phyloP scores from a whole-genome alignment of 1,284 basidiomycete species.

The Mrakiaceae sp. region DNA sequence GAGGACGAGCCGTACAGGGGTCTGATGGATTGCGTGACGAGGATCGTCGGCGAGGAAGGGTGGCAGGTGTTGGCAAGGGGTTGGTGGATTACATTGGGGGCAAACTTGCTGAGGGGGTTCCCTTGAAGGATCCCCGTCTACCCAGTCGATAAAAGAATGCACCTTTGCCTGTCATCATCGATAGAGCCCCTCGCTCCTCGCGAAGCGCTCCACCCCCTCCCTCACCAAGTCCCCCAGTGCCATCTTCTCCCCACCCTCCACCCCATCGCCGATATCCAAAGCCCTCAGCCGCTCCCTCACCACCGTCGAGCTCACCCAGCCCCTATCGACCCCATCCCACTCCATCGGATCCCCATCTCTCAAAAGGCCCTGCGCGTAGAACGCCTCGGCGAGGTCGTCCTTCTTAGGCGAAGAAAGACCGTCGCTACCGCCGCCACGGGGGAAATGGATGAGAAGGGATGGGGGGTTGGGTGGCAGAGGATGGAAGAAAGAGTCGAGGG shows the following conservation, averaged over 20 bases:
- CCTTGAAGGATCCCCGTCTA: background rate
- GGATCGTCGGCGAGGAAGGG: conserved; percentile 1
- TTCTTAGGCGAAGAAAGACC: background rate
- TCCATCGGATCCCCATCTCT: background rate
- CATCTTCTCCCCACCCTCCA: background rate
- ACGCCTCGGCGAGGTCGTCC: background rate
- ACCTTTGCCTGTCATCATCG: background rate
- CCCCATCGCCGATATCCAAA: background rate
- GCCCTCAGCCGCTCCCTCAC: background rate
- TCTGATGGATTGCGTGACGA: background rate
- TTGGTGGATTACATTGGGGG: conserved; percentile 5
- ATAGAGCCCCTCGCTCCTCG: background rate
- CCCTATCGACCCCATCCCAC: background rate
- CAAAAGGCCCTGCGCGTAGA: background rate
- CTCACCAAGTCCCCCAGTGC: background rate
- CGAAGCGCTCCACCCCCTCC: background rate
- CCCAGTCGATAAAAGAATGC: no score
- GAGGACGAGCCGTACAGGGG: background rate
- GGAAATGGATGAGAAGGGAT: conserved; percentile 9
- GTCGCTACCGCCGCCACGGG: background rate
- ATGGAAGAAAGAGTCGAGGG: background rate
- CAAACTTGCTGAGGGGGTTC: background rate
- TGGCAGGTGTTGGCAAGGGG: background rate
- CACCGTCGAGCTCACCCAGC: background rate
- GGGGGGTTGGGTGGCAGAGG: background rate